Conservation (phyloP, 208 protist species). For the Plasmodiophora brassicae region DNA sequence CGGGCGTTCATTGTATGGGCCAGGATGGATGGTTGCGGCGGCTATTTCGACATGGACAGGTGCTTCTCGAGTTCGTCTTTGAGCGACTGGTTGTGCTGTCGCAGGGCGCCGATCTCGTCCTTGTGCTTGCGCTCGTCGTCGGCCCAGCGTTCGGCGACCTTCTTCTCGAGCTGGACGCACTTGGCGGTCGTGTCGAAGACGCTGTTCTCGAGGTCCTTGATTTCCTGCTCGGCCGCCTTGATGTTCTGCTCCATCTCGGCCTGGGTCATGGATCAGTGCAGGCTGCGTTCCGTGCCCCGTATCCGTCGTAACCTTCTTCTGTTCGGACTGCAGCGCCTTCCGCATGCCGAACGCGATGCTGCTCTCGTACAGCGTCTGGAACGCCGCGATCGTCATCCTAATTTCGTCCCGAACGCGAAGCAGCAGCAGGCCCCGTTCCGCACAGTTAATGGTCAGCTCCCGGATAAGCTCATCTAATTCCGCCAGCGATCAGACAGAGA, state of each 20-base stretch:
- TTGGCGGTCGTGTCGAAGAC: constrained; percentile 74
- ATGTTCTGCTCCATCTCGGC: constrained; percentile 77
- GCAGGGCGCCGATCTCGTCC: constrained; percentile 87
- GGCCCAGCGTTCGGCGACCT: constrained; percentile 71
- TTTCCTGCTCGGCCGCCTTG: constrained; percentile 80
- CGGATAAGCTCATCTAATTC: constrained; percentile 87
- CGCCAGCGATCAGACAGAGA: no score
- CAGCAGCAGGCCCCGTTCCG: constrained; percentile 89
- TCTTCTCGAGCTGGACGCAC: constrained; percentile 74
- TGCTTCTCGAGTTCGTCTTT: constrained; percentile 67
- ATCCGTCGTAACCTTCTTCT: constrained; percentile 72
- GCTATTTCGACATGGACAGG: constrained; percentile 47
- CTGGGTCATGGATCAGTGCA: no score
- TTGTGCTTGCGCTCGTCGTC: constrained; percentile 76
- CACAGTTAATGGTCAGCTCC: constrained; percentile 92
- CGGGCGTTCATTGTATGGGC: no score
- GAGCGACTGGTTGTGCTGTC: constrained; percentile 81
- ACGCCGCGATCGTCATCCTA: constrained; percentile 75
- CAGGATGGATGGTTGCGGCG: no score
- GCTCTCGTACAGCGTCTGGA: constrained; percentile 73
- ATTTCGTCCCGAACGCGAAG: constrained; percentile 90
- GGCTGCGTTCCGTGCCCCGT: neutral
- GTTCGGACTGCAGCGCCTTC: constrained; percentile 93
- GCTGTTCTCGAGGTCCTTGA: constrained; percentile 80
- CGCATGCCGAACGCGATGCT: constrained; percentile 82